These are phyloP conservation scores for Echinosophora koreensis DNA, from an alignment of 306 rosid species.

Conservation along the genomic window DNA sequence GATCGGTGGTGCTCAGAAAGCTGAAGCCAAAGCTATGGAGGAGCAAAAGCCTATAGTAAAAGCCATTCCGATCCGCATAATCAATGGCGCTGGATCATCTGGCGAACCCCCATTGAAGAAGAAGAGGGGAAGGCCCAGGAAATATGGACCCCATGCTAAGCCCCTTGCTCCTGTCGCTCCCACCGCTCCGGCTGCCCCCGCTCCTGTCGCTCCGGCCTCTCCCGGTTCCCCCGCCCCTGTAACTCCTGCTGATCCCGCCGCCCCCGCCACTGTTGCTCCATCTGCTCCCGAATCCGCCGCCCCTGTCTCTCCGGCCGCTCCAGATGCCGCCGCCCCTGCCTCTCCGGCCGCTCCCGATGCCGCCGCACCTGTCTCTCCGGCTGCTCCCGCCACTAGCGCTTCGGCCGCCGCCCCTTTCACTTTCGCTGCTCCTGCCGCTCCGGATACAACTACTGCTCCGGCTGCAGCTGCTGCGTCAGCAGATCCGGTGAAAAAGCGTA, in stretches of 20 bases:
- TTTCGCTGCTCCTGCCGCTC: no score
- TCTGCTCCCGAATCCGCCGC: no score
- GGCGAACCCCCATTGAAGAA: slow-evolving; percentile 46
- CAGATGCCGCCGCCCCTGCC: not conserved
- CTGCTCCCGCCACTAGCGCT: not conserved
- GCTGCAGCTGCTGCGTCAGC: slow-evolving; percentile 46
- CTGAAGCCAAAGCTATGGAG: no score
- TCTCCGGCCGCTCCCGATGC: no score
- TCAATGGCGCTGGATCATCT: no score
- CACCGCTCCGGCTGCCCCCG: slow-evolving; percentile 22
- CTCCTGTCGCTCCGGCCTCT: not conserved
- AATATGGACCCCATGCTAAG: slow-evolving; percentile 59
- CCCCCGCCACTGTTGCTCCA: no score
- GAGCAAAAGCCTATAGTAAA: no score
- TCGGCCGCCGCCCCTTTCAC: no score
- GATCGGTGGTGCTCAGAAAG: no score
- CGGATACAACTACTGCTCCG: no score
- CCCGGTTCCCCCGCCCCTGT: not conserved
- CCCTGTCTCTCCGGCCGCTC: not conserved
- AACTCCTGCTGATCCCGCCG: not conserved
- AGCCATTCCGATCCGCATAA: no score
- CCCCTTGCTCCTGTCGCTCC: slow-evolving; percentile 13
- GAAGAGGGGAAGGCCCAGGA: slow-evolving; percentile 89
- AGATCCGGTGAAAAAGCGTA: slow-evolving; percentile 58
- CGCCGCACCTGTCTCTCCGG: not conserved